A percentile compares a stretch with the other conserved stretches of the same genome.
These are phyloP conservation scores for Capronia epimyces DNA, from an alignment of 2,329 filamentous ascomycete genomes.

Conservation along the genomic window DNA sequence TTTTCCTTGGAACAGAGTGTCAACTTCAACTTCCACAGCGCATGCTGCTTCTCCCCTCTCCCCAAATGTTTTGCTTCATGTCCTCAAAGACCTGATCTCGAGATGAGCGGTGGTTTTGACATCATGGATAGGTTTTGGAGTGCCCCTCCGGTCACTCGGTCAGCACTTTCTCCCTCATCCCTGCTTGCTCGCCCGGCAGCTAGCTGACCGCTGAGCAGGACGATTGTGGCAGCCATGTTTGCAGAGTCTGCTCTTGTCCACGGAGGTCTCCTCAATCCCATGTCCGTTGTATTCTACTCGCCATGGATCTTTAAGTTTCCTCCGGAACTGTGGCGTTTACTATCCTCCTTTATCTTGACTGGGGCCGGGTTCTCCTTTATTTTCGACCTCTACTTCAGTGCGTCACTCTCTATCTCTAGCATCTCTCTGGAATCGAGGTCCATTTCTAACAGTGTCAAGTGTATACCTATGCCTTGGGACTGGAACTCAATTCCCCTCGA, in stretches of 20 bases:
- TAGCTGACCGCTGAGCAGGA: conserved; percentile 55
- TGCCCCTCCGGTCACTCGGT: conserved; percentile 63
- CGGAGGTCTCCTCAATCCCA: conserved; percentile 49
- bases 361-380: conserved; percentile 54
- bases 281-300: conserved; percentile 42
- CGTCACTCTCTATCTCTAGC: conserved; percentile 32
- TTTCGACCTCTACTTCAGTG: conserved; percentile 68
- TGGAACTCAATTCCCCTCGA: conserved; percentile 66
- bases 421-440: conserved; percentile 31
- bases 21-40: conserved; percentile 1
- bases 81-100: background rate
- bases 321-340: conserved; percentile 56
- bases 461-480: conserved; percentile 68
- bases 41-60: background rate
- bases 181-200: conserved; percentile 29
- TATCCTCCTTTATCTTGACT: conserved; percentile 56
- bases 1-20: conserved; percentile 1
- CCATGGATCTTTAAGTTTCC: conserved; percentile 56
- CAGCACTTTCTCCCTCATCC: conserved; percentile 31
- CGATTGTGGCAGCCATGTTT: conserved; percentile 60
- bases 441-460: conserved; percentile 41
- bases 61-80: background rate
- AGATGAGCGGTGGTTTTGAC: conserved; percentile 15
- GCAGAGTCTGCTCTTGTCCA: conserved; percentile 58
- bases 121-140: conserved; percentile 59